Evolutionary conservation across 805 yeast genomes (phyloP).

Genomic region (Wickerhamia fluorescens): DNA sequence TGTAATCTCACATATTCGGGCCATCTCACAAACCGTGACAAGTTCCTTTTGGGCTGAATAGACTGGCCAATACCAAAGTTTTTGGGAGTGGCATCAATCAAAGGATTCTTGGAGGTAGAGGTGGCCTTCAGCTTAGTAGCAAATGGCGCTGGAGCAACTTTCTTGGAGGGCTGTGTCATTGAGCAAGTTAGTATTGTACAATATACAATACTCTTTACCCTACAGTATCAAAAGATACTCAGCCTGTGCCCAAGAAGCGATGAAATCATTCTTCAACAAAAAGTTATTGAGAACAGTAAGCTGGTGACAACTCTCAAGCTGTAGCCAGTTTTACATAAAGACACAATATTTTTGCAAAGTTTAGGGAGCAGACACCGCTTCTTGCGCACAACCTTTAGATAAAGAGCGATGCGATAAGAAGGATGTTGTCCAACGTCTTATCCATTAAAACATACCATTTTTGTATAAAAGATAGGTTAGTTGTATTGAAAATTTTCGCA

Average conservation of each 20-base stretch:
- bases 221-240: constrained; percentile 19
- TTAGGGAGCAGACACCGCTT: constrained; percentile 8
- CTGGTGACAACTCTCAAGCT: too few species aligned
- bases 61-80: constrained; percentile 96
- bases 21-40: constrained; percentile 97
- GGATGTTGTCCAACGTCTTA: constrained; percentile 14
- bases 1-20: constrained; percentile 97
- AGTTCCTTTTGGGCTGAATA: constrained; percentile 92
- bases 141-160: constrained; percentile 43
- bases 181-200: constrained; percentile 11
- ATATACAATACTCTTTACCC: constrained; percentile 11
- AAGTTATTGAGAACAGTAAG: not conserved
- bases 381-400: constrained; percentile 10
- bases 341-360: too few species aligned
- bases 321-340: too few species aligned
- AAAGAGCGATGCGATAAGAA: constrained; percentile 8
- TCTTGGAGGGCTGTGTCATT: constrained; percentile 23
- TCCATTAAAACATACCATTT: constrained; percentile 10
- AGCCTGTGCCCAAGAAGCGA: constrained; percentile 20
- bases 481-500: too few species aligned
- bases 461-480: constrained; percentile 1
- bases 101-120: constrained; percentile 24
- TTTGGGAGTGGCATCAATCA: constrained; percentile 68
- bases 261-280: constrained; percentile 6
- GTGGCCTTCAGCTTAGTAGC: constrained; percentile 28